Evolutionary conservation across 129 eudicot species (phyloP), one percentile per base, ranked within the genome.

Genomic region (Centella asiatica): DNA sequence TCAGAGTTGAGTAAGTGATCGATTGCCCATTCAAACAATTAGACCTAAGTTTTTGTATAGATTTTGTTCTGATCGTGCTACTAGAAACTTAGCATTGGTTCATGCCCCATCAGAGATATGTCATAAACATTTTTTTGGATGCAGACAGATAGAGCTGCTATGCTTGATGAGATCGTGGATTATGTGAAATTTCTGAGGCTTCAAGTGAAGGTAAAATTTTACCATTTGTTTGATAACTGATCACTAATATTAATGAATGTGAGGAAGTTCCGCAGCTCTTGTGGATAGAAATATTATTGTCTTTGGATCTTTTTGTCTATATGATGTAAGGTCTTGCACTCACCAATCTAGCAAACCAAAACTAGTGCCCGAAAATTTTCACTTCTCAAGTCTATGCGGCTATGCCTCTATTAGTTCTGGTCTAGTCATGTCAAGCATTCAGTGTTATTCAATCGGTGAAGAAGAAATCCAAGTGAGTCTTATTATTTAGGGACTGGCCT

Each of bases 81-180:
- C 10, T 6, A 25, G 28, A 23, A 26, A 26, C 54, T 27, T 62
- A 33, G 9, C 51, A 64, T 71, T 22, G 26, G 25, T 19, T 57
- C 62, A 53, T 34, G 36, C 32, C 54, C 28, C 40, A 32, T 29
- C 15, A 40, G 46, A 49, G 54, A 63, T 67, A 68, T 25, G 34
- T 49, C 19, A 26, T 7, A 18, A 48, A 37, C 37, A 49, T 26
- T 44, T n/a, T 65, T 45, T 32, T 18, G 51, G 69, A 10, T 73
- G 75, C 95, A 90, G 97, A 83, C 94, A 20, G 97, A 90, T 76
- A 84, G 97, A 81, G 95, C 98, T 53, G 90, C 88, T 55, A 90
- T 90, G 98, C 94, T 90, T 67, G 95, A 90, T 73, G 98, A 90
- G 64, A 82, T 90, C 75, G 98, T 90, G 80, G 98, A 90, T 53